Evolutionary conservation across 495 filamentous ascomycete genomes (phyloP).

Genomic region (Penicillium robsamsonii): DNA sequence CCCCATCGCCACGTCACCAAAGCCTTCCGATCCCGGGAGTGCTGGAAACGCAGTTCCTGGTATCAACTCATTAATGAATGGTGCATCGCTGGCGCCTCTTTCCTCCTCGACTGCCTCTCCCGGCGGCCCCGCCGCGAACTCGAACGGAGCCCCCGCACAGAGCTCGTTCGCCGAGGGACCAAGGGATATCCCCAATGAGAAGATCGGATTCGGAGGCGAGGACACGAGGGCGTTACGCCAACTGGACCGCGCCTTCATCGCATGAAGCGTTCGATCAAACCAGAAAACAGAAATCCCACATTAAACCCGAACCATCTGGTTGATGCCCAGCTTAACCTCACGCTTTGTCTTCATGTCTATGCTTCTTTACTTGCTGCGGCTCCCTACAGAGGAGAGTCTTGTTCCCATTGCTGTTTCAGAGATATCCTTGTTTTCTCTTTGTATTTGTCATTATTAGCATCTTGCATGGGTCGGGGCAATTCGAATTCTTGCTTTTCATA

Average conservation of each 20-base stretch:
- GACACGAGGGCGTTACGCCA: conserved; percentile 64
- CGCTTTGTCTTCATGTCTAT: conserved; percentile 1
- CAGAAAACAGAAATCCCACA: not conserved
- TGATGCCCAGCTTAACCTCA: not conserved
- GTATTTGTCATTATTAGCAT: conserved; percentile 13
- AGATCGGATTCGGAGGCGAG: conserved; percentile 60
- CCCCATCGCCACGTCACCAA: conserved; percentile 24
- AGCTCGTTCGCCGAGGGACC: conserved; percentile 45
- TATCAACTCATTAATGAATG: conserved; percentile 53
- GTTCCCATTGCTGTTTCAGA: not conserved
- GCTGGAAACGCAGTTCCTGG: conserved; percentile 48
- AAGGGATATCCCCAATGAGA: conserved; percentile 62
- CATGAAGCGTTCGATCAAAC: conserved; percentile 12
- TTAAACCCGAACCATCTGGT: not conserved
- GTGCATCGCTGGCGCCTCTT: conserved; percentile 41
- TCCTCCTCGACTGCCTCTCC: conserved; percentile 33
- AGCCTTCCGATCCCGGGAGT: conserved; percentile 21
- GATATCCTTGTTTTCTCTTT: conserved; percentile 1
- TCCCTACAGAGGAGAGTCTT: not conserved
- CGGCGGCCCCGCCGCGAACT: conserved; percentile 13
- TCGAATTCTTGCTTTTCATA: not conserved
- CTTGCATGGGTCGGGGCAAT: conserved; percentile 13
- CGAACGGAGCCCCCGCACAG: conserved; percentile 12
- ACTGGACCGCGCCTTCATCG: conserved; percentile 55
- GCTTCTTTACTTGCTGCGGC: not conserved